Evolutionary conservation across 441 rosid species (phyloP).

Genomic region (Caryocar brasiliense): DNA sequence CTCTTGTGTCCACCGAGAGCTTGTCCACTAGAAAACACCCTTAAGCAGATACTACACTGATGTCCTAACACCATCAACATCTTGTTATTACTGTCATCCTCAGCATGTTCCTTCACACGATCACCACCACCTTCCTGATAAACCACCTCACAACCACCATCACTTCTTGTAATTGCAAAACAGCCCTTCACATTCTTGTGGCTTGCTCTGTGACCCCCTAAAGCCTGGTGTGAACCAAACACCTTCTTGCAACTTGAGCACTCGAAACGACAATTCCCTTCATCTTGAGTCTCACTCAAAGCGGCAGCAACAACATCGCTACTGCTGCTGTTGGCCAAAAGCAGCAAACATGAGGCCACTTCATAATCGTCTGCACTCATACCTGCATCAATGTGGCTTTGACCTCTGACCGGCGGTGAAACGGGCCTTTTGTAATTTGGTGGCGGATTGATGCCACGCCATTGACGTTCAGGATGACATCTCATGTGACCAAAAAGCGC

Average conservation of each 20-base stretch:
- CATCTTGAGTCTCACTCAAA: background rate
- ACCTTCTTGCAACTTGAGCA: constrained; percentile 81
- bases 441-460: constrained; percentile 88
- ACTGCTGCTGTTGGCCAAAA: constrained; percentile 29
- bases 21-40: constrained; percentile 68
- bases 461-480: constrained; percentile 83
- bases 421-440: constrained; percentile 25
- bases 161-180: constrained; percentile 40
- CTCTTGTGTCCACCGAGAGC: constrained; percentile 89
- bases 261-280: constrained; percentile 32
- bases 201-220: constrained; percentile 77
- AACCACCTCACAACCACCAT: constrained; percentile 18
- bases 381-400: background rate
- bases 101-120: constrained; percentile 7
- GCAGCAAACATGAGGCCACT: constrained; percentile 50
- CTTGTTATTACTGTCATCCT: constrained; percentile 12
- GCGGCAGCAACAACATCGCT: background rate
- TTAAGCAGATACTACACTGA: constrained; percentile 54
- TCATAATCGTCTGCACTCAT: constrained; percentile 57
- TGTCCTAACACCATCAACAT: constrained; percentile 29
- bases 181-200: constrained; percentile 76
- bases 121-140: background rate
- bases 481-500: constrained; percentile 93
- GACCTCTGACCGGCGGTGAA: constrained; percentile 9
- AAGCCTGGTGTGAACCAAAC: constrained; percentile 69